phyloP scores from a whole-genome alignment of 805 yeast genomes.

The Wickerhamomyces pijperi region DNA sequence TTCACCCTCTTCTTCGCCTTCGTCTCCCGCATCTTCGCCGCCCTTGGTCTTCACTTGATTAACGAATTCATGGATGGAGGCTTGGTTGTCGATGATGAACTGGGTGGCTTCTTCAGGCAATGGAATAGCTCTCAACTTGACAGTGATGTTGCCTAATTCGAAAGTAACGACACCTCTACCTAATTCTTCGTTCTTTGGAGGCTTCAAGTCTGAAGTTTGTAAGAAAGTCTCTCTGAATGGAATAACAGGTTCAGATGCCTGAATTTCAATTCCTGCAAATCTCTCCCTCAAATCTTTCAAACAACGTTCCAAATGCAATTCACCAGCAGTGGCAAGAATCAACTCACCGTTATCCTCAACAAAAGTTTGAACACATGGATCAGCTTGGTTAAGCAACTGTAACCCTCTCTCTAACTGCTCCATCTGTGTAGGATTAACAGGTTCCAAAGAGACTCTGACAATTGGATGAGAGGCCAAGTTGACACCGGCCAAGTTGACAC shows the following conservation, averaged over 20 bases:
- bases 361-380: conserved; percentile 86
- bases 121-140: conserved; percentile 38
- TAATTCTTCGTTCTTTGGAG: conserved; percentile 31
- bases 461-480: conserved; percentile 78
- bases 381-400: conserved; percentile 71
- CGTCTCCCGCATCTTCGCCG: conserved; percentile 8
- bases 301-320: conserved; percentile 89
- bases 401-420: conserved; percentile 69
- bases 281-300: conserved; percentile 81
- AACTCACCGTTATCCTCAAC: conserved; percentile 88
- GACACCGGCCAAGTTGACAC: conserved; percentile 70
- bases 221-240: conserved; percentile 85
- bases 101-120: conserved; percentile 38
- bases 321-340: conserved; percentile 92
- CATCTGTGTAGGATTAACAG: conserved; percentile 75
- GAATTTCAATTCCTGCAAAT: conserved; percentile 84
- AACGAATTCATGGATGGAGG: conserved; percentile 28
- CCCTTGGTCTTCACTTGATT: conserved; percentile 8
- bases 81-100: conserved; percentile 37
- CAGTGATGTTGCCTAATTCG: conserved; percentile 35
- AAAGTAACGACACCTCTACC: conserved; percentile 42
- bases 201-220: conserved; percentile 37
- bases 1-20: conserved; percentile 14
- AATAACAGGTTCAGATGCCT: conserved; percentile 83
- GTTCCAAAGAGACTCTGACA: conserved; percentile 92